A percentile compares a stretch with the other conserved stretches of the same genome.
These are phyloP conservation scores for Didymosphaeria variabile DNA, from an alignment of 2,329 filamentous ascomycete species.

Conservation along the genomic window DNA sequence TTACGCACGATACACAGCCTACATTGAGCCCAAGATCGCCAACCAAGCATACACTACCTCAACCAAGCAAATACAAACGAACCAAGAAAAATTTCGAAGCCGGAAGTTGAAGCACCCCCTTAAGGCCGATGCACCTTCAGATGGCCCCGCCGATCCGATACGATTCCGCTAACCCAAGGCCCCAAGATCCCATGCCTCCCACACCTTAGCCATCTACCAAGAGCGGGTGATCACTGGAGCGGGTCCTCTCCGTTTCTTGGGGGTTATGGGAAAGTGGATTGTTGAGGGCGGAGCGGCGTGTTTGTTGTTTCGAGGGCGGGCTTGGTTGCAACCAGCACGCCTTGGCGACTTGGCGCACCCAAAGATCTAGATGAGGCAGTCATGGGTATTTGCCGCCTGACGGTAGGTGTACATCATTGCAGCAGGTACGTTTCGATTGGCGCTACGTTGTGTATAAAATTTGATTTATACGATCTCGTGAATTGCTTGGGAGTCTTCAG, in stretches of 20 bases:
- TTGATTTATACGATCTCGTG: not conserved
- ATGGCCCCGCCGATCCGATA: not conserved
- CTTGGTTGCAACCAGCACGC: constrained; percentile 6
- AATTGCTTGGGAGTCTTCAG: not conserved
- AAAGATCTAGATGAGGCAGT: constrained; percentile 3
- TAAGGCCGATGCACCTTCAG: not conserved
- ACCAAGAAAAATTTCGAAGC: not conserved
- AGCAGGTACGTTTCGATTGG: not conserved
- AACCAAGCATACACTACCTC: not conserved
- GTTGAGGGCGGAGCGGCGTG: constrained; percentile 1
- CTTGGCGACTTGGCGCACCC: constrained; percentile 6
- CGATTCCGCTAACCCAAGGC: not conserved
- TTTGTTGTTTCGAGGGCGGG: constrained; percentile 8
- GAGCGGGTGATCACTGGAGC: constrained; percentile 3
- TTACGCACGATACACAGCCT: not conserved
- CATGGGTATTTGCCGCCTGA: not conserved
- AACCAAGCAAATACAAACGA: constrained; percentile 2
- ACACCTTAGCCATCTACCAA: not conserved
- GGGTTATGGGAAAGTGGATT: not conserved
- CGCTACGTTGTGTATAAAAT: not conserved
- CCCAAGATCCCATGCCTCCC: not conserved
- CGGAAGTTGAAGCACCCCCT: not conserved
- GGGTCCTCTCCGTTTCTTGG: constrained; percentile 2
- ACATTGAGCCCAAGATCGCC: not conserved
- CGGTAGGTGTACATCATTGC: not conserved